Evolutionary conservation across 495 filamentous ascomycete genomes (phyloP).

Genomic region (Acidiella bohemica): DNA sequence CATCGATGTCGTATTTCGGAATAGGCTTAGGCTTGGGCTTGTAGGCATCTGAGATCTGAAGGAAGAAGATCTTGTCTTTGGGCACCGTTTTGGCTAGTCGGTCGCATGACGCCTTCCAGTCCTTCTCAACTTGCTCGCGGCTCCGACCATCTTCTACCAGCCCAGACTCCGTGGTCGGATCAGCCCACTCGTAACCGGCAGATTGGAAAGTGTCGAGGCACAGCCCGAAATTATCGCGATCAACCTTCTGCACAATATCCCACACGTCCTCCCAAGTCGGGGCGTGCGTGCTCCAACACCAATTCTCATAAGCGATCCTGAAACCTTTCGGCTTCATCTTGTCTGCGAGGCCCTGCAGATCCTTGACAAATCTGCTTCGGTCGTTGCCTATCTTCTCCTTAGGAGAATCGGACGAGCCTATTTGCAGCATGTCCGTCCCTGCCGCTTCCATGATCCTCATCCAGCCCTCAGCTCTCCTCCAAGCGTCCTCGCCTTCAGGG

Average conservation of each 20-base stretch:
- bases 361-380: slow-evolving; percentile 38
- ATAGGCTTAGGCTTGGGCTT: slow-evolving; percentile 39
- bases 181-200: slow-evolving; percentile 60
- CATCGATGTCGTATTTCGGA: slow-evolving; percentile 33
- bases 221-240: slow-evolving; percentile 54
- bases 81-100: slow-evolving; percentile 45
- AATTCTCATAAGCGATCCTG: slow-evolving; percentile 67
- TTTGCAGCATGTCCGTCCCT: slow-evolving; percentile 63
- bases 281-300: slow-evolving; percentile 69
- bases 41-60: slow-evolving; percentile 75
- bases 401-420: slow-evolving; percentile 56
- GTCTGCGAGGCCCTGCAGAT: slow-evolving; percentile 52
- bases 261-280: slow-evolving; percentile 55
- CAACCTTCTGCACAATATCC: slow-evolving; percentile 47
- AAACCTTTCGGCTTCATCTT: slow-evolving; percentile 43
- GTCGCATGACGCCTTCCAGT: slow-evolving; percentile 40
- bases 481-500: slow-evolving; percentile 48
- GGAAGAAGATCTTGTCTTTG: slow-evolving; percentile 56
- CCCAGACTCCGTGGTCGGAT: slow-evolving; percentile 55
- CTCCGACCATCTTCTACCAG: slow-evolving; percentile 34
- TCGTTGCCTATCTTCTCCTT: slow-evolving; percentile 35
- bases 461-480: slow-evolving; percentile 52
- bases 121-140: slow-evolving; percentile 33
- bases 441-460: slow-evolving; percentile 57
- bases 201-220: slow-evolving; percentile 79